Conservation (phyloP, 2,329 filamentous ascomycete genomes). For the Leptodontidium sp. region DNA sequence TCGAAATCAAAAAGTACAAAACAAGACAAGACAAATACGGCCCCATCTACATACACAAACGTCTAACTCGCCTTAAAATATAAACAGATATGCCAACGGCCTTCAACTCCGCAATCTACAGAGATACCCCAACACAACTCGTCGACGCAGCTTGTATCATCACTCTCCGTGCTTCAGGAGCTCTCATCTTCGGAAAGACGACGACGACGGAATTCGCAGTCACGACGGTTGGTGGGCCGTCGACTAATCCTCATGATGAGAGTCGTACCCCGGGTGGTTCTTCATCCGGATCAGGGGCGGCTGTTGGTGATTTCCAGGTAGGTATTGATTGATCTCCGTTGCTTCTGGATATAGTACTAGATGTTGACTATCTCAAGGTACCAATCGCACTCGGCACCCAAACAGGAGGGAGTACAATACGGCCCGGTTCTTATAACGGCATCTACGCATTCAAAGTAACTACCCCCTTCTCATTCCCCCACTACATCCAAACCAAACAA, state of each 20-base stretch:
- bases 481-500: not conserved
- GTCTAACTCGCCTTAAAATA: not conserved
- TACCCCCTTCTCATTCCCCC: not conserved
- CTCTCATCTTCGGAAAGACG: slow-evolving; percentile 65
- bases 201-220: slow-evolving; percentile 72
- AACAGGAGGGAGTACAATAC: slow-evolving; percentile 69
- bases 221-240: slow-evolving; percentile 60
- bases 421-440: slow-evolving; percentile 71
- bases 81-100: slow-evolving; percentile 63
- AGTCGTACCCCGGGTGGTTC: slow-evolving; percentile 70
- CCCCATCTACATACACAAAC: not conserved
- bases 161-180: slow-evolving; percentile 62
- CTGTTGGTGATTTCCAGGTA: slow-evolving; percentile 69
- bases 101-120: slow-evolving; percentile 63
- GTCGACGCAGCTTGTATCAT: slow-evolving; percentile 62
- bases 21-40: slow-evolving; percentile 14
- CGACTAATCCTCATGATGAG: slow-evolving; percentile 63
- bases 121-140: slow-evolving; percentile 51
- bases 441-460: slow-evolving; percentile 65
- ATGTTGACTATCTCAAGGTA: slow-evolving; percentile 35
- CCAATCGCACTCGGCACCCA: slow-evolving; percentile 70
- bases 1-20: no score
- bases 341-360: not conserved
- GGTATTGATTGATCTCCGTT: slow-evolving; percentile 36
- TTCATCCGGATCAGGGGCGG: slow-evolving; percentile 71